Evolutionary conservation across 139 green algal species (phyloP).

Genomic region (Micractinium conductrix): DNA sequence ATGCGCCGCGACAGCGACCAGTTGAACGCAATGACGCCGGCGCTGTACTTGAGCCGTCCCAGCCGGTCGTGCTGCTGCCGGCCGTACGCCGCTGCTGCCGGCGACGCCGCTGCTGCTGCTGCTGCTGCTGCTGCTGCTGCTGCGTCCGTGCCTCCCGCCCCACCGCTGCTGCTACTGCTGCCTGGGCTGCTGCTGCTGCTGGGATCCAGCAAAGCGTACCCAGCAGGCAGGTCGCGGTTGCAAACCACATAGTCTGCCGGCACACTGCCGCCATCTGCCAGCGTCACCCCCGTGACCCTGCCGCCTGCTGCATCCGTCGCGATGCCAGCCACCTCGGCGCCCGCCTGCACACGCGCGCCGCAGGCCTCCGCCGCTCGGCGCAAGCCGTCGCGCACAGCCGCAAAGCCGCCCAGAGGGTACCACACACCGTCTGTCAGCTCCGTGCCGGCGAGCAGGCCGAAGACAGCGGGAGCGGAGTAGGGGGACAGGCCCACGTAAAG

Average conservation of each 20-base stretch:
- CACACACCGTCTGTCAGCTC: slow-evolving; percentile 91
- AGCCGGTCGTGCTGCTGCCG: slow-evolving; percentile 33
- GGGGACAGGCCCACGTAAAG: slow-evolving; percentile 90
- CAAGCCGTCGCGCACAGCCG: slow-evolving; percentile 55
- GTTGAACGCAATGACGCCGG: slow-evolving; percentile 82
- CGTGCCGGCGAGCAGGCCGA: slow-evolving; percentile 84
- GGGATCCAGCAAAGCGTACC: slow-evolving; percentile 58
- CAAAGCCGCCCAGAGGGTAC: slow-evolving; percentile 85
- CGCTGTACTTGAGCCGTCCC: slow-evolving; percentile 66
- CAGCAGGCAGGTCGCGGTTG: slow-evolving; percentile 70
- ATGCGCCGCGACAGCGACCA: slow-evolving; percentile 63
- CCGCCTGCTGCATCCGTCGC: slow-evolving; percentile 5
- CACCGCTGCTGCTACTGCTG: neutral
- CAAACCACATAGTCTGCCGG: slow-evolving; percentile 73
- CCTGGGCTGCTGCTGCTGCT: slow-evolving; percentile 18
- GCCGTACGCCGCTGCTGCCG: slow-evolving; percentile 18
- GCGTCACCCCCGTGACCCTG: slow-evolving; percentile 62
- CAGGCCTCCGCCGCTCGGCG: slow-evolving; percentile 27
- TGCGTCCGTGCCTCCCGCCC: no score
- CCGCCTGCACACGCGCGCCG: slow-evolving; percentile 59
- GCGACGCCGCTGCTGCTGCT: neutral
- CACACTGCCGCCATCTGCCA: slow-evolving; percentile 57
- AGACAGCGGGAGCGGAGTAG: slow-evolving; percentile 82
- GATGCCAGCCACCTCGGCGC: slow-evolving; percentile 46
- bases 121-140: neutral